These are phyloP conservation scores for Ascodesmis nigricans DNA, from an alignment of 495 filamentous ascomycete genomes.

Conservation along the genomic window DNA sequence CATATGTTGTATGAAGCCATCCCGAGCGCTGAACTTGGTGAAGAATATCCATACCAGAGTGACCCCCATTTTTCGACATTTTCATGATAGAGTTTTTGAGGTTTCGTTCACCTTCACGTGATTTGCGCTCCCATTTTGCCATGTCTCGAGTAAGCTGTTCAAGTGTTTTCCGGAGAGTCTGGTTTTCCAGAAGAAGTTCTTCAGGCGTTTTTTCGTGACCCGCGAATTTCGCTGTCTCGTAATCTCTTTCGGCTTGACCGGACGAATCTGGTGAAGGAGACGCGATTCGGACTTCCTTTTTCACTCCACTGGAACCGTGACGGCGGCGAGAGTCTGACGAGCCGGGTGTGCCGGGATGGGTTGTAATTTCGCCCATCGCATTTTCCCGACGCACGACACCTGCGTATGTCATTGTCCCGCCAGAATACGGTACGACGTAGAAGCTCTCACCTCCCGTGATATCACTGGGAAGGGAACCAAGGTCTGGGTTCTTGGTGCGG, in stretches of 20 bases:
- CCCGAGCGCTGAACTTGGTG: conserved; percentile 11
- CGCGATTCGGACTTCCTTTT: too few species aligned
- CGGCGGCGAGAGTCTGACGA: too few species aligned
- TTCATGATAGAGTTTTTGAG: conserved; percentile 14
- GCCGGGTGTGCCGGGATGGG: too few species aligned
- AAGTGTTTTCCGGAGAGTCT: conserved; percentile 13
- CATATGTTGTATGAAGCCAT: conserved; percentile 18
- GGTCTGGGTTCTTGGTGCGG: too few species aligned
- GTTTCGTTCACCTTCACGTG: conserved; percentile 13
- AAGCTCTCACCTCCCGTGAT: conserved; percentile 31
- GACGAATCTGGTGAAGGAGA: too few species aligned
- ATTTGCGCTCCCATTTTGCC: conserved; percentile 17
- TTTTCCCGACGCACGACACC: conserved; percentile 40
- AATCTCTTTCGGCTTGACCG: background rate
- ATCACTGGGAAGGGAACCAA: too few species aligned
- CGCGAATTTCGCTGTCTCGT: conserved; percentile 3
- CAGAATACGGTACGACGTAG: conserved; percentile 81
- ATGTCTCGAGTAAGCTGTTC: conserved; percentile 18
- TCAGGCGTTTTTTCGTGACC: conserved; percentile 17
- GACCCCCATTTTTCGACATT: conserved; percentile 4
- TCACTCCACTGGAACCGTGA: too few species aligned
- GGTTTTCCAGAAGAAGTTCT: conserved; percentile 19
- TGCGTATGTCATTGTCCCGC: conserved; percentile 74
- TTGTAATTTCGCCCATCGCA: too few species aligned
- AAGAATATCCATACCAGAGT: conserved; percentile 13